A percentile compares a stretch with the other conserved stretches of the same genome.
phyloP scores from a whole-genome alignment of 2,329 filamentous ascomycete genomes.

The Chrysosporium keratinophilum region DNA sequence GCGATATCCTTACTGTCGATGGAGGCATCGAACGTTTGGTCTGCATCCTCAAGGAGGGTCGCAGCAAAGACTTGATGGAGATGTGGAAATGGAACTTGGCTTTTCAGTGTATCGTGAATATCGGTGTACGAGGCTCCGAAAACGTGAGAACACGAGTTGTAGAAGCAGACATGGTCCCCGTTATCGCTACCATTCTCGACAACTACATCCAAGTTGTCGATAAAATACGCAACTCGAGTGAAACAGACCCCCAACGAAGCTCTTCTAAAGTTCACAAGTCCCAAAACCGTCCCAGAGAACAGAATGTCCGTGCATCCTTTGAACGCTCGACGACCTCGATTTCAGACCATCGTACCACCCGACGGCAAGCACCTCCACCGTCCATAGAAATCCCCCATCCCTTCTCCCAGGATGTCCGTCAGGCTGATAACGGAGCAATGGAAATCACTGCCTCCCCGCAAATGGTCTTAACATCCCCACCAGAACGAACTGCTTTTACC shows the following conservation, averaged over 20 bases:
- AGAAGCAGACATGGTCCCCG: conserved; percentile 97
- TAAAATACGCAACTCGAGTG: conserved; percentile 75
- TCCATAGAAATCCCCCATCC: conserved; percentile 65
- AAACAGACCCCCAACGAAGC: conserved; percentile 58
- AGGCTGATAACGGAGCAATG: conserved; percentile 42
- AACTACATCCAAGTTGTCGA: conserved; percentile 97
- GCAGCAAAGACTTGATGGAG: conserved; percentile 98
- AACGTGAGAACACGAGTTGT: conserved; percentile 88
- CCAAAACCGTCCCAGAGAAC: conserved; percentile 21
- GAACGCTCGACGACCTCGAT: conserved; percentile 47
- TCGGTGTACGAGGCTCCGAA: conserved; percentile 91
- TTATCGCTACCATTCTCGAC: conserved; percentile 94
- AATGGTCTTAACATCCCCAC: conserved; percentile 58
- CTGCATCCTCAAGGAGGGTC: conserved; percentile 93
- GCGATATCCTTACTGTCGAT: conserved; percentile 96
- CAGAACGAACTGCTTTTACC: conserved; percentile 57
- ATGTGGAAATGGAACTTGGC: conserved; percentile 99
- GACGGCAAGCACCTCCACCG: conserved; percentile 73
- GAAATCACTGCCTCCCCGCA: conserved; percentile 55
- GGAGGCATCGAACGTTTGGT: conserved; percentile 93
- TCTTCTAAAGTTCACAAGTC: conserved; percentile 24
- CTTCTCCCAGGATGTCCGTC: conserved; percentile 40
- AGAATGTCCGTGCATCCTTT: conserved; percentile 27
- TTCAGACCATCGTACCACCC: conserved; percentile 48
- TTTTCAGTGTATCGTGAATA: conserved; percentile 98